Evolutionary conservation across 78 protist species (phyloP), one percentile per base, ranked within the genome.

Genomic region (Blattamonas nauphoetae): DNA sequence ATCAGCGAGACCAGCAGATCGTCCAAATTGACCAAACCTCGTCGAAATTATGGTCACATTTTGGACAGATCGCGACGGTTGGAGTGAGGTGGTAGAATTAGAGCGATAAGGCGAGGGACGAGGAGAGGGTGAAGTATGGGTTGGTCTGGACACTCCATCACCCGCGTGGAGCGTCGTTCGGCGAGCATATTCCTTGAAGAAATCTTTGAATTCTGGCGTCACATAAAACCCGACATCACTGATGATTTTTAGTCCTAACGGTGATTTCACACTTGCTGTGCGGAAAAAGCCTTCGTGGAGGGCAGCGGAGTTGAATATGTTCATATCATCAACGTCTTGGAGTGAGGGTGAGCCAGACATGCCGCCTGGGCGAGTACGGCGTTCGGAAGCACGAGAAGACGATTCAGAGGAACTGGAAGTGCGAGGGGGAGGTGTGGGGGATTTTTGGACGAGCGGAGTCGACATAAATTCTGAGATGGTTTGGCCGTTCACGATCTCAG

Each of bases 241-340:
- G 21, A 55, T 55, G 38, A 55, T 55, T 55, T 55, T 55, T 21
- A 55, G 71, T 21, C 71, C 71, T 21, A 21, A 29, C 71, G 21
- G 71, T 21, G 38, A 4, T 6, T 11, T 6, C 83, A 79, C 83
- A 5, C 83, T 11, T 4, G 42, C 4, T 6, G 83, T 11, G 42
- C 41, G 33, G 43, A 38, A 33, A 11, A 79, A 79, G 33, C 42
- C 33, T 6, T 79, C 83, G 83, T 79, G 83, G 6, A 79, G 83
- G 42, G 32, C 83, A 79, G 43, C 83, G 41, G 83, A 79, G 83
- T 79, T 79, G 83, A 79, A 79, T 4, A 79, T 79, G 83, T 36
- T n/a, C 83, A 79, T 6, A 4, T 11, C 32, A 11, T 79, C 41
- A 11, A 55, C 38, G 21, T 55, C 71, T 55, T 55, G 11, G 71